Evolutionary conservation across 2,329 filamentous ascomycete genomes (phyloP).

Genomic region (Colletotrichum noveboracense): DNA sequence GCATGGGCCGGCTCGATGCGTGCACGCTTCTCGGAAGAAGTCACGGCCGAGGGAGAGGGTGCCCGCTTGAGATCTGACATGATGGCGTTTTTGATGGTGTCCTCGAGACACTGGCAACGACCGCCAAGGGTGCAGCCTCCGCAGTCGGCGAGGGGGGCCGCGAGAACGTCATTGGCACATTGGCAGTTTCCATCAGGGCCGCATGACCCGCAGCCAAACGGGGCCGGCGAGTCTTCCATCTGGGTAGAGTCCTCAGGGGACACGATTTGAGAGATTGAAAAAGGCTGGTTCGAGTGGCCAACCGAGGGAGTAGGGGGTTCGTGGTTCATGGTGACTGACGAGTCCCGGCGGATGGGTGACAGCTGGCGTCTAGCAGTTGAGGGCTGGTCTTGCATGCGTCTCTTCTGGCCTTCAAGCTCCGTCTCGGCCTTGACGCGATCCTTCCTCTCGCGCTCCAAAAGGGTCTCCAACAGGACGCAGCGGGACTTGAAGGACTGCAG

Average conservation of each 20-base stretch:
- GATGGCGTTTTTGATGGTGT: slow-evolving; percentile 58
- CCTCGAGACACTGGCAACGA: slow-evolving; percentile 68
- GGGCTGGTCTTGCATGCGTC: slow-evolving; percentile 12
- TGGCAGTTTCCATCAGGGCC: slow-evolving; percentile 57
- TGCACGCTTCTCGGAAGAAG: slow-evolving; percentile 60
- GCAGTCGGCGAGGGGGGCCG: slow-evolving; percentile 63
- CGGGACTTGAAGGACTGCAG: slow-evolving; percentile 68
- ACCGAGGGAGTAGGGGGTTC: slow-evolving; percentile 31
- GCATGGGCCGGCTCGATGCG: slow-evolving; percentile 52
- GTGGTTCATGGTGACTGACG: slow-evolving; percentile 8
- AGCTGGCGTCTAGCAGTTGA: slow-evolving; percentile 27
- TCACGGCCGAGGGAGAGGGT: slow-evolving; percentile 46
- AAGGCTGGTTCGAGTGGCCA: slow-evolving; percentile 43
- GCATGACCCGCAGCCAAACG: slow-evolving; percentile 62
- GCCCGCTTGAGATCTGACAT: slow-evolving; percentile 56
- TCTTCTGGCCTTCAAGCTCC: slow-evolving; percentile 37
- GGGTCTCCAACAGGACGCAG: slow-evolving; percentile 67
- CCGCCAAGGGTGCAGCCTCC: slow-evolving; percentile 68
- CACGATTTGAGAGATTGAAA: slow-evolving; percentile 64
- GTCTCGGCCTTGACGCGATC: slow-evolving; percentile 50
- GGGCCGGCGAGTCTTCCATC: slow-evolving; percentile 34
- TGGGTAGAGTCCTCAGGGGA: slow-evolving; percentile 53
- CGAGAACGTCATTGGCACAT: slow-evolving; percentile 64
- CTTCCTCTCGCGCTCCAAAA: slow-evolving; percentile 64
- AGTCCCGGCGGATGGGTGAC: slow-evolving; percentile 13